Evolutionary conservation across 306 rosid species (phyloP).

Genomic region (Cyclanthera cordifolia): DNA sequence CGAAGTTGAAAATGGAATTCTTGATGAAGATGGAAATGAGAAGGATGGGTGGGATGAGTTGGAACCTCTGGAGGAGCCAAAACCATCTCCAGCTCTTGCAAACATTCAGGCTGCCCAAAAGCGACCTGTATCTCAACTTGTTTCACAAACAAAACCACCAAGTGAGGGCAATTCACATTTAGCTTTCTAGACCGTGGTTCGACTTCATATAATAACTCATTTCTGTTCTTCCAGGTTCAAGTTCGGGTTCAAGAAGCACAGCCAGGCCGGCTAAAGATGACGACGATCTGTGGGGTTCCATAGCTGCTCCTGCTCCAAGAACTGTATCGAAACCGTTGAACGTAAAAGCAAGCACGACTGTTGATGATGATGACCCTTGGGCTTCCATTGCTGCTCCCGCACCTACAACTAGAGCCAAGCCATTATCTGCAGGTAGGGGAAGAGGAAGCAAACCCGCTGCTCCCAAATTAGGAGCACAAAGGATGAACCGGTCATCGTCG

Average conservation of each 20-base stretch:
- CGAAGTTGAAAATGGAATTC: slow-evolving; percentile 75
- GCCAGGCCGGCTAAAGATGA: slow-evolving; percentile 41
- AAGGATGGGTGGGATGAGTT: slow-evolving; percentile 96
- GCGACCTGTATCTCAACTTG: slow-evolving; percentile 68
- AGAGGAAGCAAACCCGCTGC: slow-evolving; percentile 73
- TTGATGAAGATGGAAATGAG: slow-evolving; percentile 52
- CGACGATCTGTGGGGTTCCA: slow-evolving; percentile 84
- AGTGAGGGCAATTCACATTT: slow-evolving; percentile 31
- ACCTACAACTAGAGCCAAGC: slow-evolving; percentile 73
- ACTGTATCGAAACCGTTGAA: slow-evolving; percentile 45
- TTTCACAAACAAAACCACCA: slow-evolving; percentile 54
- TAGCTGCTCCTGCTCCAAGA: slow-evolving; percentile 85
- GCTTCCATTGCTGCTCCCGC: slow-evolving; percentile 94
- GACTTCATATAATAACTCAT: background rate
- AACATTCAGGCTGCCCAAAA: slow-evolving; percentile 94
- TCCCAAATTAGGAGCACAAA: slow-evolving; percentile 77
- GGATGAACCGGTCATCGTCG: slow-evolving; percentile 66
- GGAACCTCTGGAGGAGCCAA: slow-evolving; percentile 73
- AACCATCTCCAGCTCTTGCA: slow-evolving; percentile 60
- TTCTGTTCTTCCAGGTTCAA: slow-evolving; percentile 29
- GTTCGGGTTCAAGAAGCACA: slow-evolving; percentile 40
- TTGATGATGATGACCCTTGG: slow-evolving; percentile 83
- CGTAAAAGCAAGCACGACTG: slow-evolving; percentile 30
- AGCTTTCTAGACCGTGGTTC: background rate
- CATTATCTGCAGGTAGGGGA: slow-evolving; percentile 54